phyloP scores from a whole-genome alignment of 768 basidiomycete genomes.

The Pisolithus marmoratus region DNA sequence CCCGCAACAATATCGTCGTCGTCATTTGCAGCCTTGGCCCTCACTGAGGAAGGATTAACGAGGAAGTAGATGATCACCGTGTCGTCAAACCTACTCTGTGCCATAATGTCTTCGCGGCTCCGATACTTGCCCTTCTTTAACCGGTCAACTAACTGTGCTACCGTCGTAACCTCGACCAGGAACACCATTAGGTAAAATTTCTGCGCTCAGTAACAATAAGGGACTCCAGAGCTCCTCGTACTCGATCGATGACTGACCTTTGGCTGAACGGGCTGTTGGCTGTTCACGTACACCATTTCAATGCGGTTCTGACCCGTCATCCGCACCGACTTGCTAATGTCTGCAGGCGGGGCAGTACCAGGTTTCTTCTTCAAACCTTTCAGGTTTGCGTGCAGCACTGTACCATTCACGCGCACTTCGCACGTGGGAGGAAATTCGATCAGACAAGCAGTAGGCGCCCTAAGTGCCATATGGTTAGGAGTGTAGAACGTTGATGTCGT shows the following conservation, averaged over 20 bases:
- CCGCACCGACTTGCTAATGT: slow-evolving; percentile 42
- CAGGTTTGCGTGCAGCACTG: slow-evolving; percentile 63
- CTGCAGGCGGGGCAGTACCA: slow-evolving; percentile 88
- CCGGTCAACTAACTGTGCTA: slow-evolving; percentile 63
- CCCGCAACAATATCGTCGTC: slow-evolving; percentile 94
- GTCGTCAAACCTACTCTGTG: slow-evolving; percentile 49
- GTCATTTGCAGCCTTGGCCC: slow-evolving; percentile 41
- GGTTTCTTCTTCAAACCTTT: slow-evolving; percentile 95
- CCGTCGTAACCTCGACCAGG: slow-evolving; percentile 73
- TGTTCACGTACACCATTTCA: slow-evolving; percentile 89
- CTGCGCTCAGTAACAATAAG: slow-evolving; percentile 33
- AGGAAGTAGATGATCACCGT: not conserved
- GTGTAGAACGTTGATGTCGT: slow-evolving; percentile 76
- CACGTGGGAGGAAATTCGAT: slow-evolving; percentile 91
- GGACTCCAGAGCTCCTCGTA: not conserved
- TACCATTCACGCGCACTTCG: slow-evolving; percentile 82
- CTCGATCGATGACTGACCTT: slow-evolving; percentile 45
- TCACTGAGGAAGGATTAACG: slow-evolving; percentile 40
- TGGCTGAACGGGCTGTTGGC: slow-evolving; percentile 65
- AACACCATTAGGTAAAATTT: slow-evolving; percentile 84
- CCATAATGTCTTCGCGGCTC: slow-evolving; percentile 56
- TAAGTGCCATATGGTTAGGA: slow-evolving; percentile 43
- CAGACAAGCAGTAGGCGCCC: slow-evolving; percentile 55
- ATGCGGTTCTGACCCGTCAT: slow-evolving; percentile 53
- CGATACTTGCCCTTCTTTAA: slow-evolving; percentile 64